Percentiles rank a stretch among this genome's conserved stretches.
These are phyloP conservation scores for Bolboschoenus planiculmis DNA, from an alignment of 176 grass and related monocot species.

Conservation along the genomic window DNA sequence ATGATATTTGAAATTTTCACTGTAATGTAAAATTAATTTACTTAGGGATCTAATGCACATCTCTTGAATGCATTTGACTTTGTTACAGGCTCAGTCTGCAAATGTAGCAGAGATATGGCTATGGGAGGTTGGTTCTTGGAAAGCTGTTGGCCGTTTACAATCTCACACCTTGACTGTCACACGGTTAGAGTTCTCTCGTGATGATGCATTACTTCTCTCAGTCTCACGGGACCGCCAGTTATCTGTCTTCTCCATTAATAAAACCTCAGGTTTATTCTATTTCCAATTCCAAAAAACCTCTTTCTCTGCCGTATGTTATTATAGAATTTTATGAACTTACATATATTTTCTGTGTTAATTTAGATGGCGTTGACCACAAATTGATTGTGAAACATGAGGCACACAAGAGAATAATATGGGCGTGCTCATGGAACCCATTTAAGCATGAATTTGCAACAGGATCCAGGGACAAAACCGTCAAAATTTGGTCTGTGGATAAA, in stretches of 20 bases:
- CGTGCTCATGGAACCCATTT: constrained; percentile 87
- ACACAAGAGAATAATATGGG: constrained; percentile 98
- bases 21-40: background rate
- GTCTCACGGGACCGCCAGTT: constrained; percentile 89
- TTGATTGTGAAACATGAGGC: constrained; percentile 69
- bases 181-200: constrained; percentile 81
- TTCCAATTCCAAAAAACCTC: background rate
- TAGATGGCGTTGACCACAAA: constrained; percentile 35
- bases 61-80: background rate
- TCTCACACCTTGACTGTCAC: constrained; percentile 93
- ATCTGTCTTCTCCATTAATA: constrained; percentile 56
- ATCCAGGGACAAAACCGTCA: constrained; percentile 93
- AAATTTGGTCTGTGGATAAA: constrained; percentile 64
- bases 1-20: background rate
- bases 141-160: constrained; percentile 64
- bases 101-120: constrained; percentile 83
- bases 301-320: constrained; percentile 18
- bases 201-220: constrained; percentile 66
- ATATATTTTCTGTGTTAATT: constrained; percentile 8
- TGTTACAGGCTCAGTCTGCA: constrained; percentile 61
- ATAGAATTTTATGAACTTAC: constrained; percentile 8
- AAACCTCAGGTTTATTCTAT: constrained; percentile 36
- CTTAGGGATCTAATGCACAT: background rate
- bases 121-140: constrained; percentile 97
- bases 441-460: constrained; percentile 88